phyloP scores from a whole-genome alignment of 495 filamentous ascomycete species.

The Penicillium crystallinum region DNA sequence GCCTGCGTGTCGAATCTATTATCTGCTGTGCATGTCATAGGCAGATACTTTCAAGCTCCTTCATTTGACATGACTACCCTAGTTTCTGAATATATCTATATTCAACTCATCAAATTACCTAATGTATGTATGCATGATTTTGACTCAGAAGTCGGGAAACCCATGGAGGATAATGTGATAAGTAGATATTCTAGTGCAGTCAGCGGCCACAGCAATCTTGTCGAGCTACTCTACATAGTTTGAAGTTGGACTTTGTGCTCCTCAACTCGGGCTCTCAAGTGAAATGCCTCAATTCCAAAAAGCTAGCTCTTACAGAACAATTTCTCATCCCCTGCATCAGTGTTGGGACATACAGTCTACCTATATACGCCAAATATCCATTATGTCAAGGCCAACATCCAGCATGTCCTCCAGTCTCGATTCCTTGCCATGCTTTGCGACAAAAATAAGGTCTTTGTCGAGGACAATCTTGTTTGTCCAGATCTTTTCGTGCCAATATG shows the following conservation, averaged over 20 bases:
- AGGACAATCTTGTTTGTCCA: neutral
- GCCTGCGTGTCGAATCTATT: neutral
- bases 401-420: neutral
- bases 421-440: neutral
- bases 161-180: neutral
- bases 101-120: no score
- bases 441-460: neutral
- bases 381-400: neutral
- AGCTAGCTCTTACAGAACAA: no score
- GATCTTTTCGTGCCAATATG: neutral
- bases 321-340: no score
- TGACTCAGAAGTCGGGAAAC: no score
- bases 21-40: no score
- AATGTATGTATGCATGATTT: no score
- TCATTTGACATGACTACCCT: no score
- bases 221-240: neutral
- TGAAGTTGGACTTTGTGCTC: neutral
- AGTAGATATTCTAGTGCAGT: neutral
- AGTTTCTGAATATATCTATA: no score
- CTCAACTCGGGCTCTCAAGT: neutral
- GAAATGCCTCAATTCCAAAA: neutral
- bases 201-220: neutral
- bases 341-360: neutral
- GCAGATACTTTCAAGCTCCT: no score
- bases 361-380: neutral